phyloP scores from a whole-genome alignment of 177 flowering plant species.

The Telopea speciosissima region DNA sequence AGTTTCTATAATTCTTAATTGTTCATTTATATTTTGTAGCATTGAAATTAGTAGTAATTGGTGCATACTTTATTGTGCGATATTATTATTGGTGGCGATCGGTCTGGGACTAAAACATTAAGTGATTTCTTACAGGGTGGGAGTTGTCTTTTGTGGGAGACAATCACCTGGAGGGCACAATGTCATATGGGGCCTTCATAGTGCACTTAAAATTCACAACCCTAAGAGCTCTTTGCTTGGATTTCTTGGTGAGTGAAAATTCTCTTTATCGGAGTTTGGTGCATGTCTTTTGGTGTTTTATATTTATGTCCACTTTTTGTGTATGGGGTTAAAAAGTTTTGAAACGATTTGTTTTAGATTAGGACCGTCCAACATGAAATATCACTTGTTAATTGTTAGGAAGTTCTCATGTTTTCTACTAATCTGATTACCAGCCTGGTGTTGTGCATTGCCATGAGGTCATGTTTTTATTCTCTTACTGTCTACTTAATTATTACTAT shows the following conservation, averaged over 20 bases:
- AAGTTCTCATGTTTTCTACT: background rate
- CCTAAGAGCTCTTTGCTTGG: constrained; percentile 69
- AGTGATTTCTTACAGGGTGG: constrained; percentile 63
- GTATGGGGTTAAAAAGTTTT: background rate
- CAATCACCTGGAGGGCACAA: constrained; percentile 99
- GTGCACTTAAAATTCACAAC: constrained; percentile 78
- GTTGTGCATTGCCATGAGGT: too few species aligned
- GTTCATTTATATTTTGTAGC: background rate
- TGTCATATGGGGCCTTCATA: constrained; percentile 90
- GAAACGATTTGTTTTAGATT: background rate
- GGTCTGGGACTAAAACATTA: background rate
- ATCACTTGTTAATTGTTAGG: background rate
- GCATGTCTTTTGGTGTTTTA: background rate
- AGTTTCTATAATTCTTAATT: background rate
- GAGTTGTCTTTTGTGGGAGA: constrained; percentile 93
- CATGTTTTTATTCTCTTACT: too few species aligned
- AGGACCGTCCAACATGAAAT: background rate
- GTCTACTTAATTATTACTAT: too few species aligned
- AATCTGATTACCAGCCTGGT: background rate
- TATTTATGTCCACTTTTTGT: background rate
- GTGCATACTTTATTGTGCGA: background rate
- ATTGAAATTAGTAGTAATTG: background rate
- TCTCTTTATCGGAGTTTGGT: background rate
- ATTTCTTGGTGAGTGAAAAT: constrained; percentile 60
- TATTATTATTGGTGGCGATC: background rate